Base-by-base conservation (phyloP, 805 yeast genomes). In the Candida succiphila region DNA sequence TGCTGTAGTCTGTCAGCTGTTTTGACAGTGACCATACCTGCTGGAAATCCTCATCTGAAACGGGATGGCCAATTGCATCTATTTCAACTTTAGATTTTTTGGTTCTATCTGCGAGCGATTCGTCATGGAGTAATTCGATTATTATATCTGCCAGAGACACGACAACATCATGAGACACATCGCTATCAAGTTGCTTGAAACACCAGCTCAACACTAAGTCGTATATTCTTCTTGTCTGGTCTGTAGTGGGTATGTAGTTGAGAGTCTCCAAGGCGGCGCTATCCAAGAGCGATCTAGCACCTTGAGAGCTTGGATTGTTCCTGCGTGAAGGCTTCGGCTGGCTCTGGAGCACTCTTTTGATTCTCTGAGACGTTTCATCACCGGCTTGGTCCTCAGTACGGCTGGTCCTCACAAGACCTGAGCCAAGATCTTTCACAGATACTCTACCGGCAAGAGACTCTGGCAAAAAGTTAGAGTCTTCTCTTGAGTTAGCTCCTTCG, bases 111-210 rank as follows among this genome's bases (percentile, higher is more conserved):
- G 63, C 53, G 1, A 55, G 36, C 1, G 54, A 59, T 2, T 65
- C 75, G 32, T 64, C 61, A 43, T 71, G 75, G 38, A 81, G 45
- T 1, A 68, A 54, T 40, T 71, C 79, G 26, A 84, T 44, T 0
- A 78, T 48, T 4, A 78, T 60, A 49, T 83, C 92, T 2, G 85
- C 73, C 4, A 87, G 83, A 3, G 92, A 78, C 16, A 75, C 51
- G 2, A 86, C 65, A 2, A 76, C 71, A 28, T 75, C 83, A 36
- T 81, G 86, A 7, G 88, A 73, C n/a, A 83, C 72, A 51, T 87
- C 96, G 31, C 63, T 65, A 10, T 78, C 81, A 26, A 82, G 55
- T 14, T 64, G 60, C 3, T 58, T 51, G 5, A 69, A 63, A 4
- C 82, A 71, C 75, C 83, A 74, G 0, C 69, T 52, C 38, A 80